Percentiles rank a stretch among this genome's conserved stretches.
phyloP scores from a whole-genome alignment of 2,329 filamentous ascomycete genomes.

The Sporothrix phasma region DNA sequence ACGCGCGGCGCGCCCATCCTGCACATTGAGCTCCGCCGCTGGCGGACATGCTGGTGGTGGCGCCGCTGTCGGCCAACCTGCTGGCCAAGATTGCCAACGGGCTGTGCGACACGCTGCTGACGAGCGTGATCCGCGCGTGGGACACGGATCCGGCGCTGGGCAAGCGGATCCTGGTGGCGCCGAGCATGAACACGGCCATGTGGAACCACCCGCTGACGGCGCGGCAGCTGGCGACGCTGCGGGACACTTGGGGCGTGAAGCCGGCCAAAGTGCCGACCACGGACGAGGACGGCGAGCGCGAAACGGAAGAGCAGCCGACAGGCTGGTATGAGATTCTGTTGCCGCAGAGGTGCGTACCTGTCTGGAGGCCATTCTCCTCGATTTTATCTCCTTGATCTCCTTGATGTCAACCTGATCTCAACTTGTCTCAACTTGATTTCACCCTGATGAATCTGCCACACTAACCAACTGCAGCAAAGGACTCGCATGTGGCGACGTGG shows the following conservation, averaged over 20 bases:
- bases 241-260: slow-evolving; percentile 60
- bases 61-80: slow-evolving; percentile 73
- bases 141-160: slow-evolving; percentile 56
- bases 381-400: too few species aligned
- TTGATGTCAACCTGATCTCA: too few species aligned
- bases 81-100: slow-evolving; percentile 77
- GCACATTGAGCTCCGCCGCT: slow-evolving; percentile 74
- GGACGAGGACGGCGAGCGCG: slow-evolving; percentile 18
- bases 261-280: slow-evolving; percentile 18
- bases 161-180: slow-evolving; percentile 63
- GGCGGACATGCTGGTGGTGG: slow-evolving; percentile 71
- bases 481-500: slow-evolving; percentile 81
- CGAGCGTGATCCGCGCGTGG: slow-evolving; percentile 73
- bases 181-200: slow-evolving; percentile 81
- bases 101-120: slow-evolving; percentile 65
- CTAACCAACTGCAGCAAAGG: slow-evolving; percentile 39
- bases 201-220: slow-evolving; percentile 75
- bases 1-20: slow-evolving; percentile 67
- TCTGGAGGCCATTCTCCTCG: too few species aligned
- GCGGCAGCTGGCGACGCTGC: slow-evolving; percentile 58
- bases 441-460: too few species aligned
- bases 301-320: not conserved
- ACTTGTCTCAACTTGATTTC: too few species aligned
- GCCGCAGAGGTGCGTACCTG: slow-evolving; percentile 46
- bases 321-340: slow-evolving; percentile 60